Percentiles rank a stretch among this genome's conserved stretches.
Conservation (phyloP, 768 basidiomycete species). For the Mycena polygramma region DNA sequence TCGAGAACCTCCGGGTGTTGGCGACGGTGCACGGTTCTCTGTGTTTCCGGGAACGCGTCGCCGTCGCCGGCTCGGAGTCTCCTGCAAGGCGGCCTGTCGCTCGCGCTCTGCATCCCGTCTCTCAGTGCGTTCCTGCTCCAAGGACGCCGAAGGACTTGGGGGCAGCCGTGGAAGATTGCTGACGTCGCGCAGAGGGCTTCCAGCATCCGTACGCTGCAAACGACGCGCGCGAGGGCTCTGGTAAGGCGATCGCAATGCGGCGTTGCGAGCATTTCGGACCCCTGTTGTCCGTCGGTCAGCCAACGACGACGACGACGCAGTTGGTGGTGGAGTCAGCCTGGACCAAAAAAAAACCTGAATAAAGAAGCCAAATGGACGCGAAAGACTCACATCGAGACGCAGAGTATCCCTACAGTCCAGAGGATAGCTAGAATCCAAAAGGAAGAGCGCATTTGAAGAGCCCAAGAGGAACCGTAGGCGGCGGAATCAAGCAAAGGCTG, state of each 20-base stretch:
- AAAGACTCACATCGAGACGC: background rate
- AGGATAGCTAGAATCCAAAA: background rate
- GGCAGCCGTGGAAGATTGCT: background rate
- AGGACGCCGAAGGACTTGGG: background rate
- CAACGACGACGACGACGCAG: background rate
- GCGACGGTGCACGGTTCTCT: no score
- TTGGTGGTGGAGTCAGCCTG: background rate
- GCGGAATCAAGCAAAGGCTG: no score
- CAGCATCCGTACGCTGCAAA: background rate
- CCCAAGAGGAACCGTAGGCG: no score
- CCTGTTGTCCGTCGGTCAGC: background rate
- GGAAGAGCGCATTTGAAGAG: conserved; percentile 34
- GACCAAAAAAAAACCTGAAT: background rate
- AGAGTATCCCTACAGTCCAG: background rate
- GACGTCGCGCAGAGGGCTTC: background rate
- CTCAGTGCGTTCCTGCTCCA: conserved; percentile 8
- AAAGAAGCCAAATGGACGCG: background rate
- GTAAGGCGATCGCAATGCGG: background rate
- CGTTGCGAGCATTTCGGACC: conserved; percentile 25
- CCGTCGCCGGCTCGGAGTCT: background rate
- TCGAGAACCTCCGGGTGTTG: no score
- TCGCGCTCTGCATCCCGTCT: conserved; percentile 34
- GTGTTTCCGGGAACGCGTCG: background rate
- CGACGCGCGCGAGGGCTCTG: background rate
- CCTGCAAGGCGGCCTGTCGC: conserved; percentile 13